These are phyloP conservation scores for Trypanosoma grayi DNA, from an alignment of 208 protist species.

Conservation along the genomic window DNA sequence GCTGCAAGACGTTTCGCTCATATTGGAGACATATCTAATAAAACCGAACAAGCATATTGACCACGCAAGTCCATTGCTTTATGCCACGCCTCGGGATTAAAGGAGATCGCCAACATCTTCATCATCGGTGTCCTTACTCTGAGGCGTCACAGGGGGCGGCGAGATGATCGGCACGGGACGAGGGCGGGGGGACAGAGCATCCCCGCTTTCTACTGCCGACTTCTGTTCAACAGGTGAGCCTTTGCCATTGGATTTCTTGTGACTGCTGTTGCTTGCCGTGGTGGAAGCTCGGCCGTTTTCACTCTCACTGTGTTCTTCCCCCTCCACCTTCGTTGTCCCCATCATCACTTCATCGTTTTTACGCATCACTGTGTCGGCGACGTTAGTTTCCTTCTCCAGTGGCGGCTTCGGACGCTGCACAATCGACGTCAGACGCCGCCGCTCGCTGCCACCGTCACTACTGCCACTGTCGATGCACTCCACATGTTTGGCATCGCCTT, in stretches of 20 bases:
- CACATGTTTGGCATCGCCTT: not conserved
- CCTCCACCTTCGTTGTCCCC: no score
- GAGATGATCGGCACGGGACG: not conserved
- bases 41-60: no score
- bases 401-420: not conserved
- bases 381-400: not conserved
- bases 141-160: slow-evolving; percentile 2
- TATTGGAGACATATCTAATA: no score
- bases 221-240: no score
- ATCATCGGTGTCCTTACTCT: slow-evolving; percentile 1
- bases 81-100: not conserved
- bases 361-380: no score
- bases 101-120: not conserved
- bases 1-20: no score
- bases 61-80: no score
- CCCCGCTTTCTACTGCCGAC: no score
- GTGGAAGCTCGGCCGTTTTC: no score
- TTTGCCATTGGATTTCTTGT: no score
- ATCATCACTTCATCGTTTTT: not conserved
- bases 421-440: not conserved
- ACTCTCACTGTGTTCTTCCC: no score
- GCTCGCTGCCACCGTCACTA: slow-evolving; percentile 2
- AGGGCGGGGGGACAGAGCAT: not conserved
- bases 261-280: no score
- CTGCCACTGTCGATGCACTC: slow-evolving; percentile 16